Base-by-base conservation (phyloP, 148 eudicot species). In the Silene latifolia region DNA sequence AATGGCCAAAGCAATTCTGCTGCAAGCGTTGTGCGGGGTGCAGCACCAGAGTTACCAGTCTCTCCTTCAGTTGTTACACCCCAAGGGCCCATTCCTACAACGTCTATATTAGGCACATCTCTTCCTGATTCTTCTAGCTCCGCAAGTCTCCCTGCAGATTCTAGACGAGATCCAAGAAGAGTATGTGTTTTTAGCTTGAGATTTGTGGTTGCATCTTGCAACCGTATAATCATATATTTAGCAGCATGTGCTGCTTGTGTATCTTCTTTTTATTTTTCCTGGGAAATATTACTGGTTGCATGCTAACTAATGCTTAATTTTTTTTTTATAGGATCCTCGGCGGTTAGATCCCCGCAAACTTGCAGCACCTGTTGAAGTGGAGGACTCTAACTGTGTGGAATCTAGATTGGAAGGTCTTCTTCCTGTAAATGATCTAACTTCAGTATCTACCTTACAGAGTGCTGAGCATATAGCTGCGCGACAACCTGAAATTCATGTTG, bases 81-180 rank as follows among this genome's bases (percentile, higher is more conserved):
- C 39, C 90, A 86, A 69, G 74, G 75, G 47, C 73, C 87, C 44
- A 63, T 75, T 27, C 63, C 80, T 72, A 76, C 85, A 75, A 79
- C 85, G 24, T 80, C 64, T 76, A 56, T 80, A 9, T 72, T 77
- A 39, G 79, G 78, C 77, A 25, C 88, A 25, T 72, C 90, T 24
- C 74, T 87, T 53, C 69, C 88, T 14, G 97, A 90, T 71, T 48
- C 78, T 5, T 72, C 89, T 27, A 75, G 85, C 71, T 78, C 92
- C 32, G 18, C 78, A 24, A 83, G 73, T 82, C 82, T 76, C 78
- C 80, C 85, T 51, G 77, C 86, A 71, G 98, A 95, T 82, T 61
- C 91, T 44, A 92, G 86, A 84, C 97, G 96, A 57, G 98, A 92
- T 84, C 97, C 93, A 74, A 85, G 98, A 79, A 90, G 98, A 91